These are phyloP conservation scores for Trichomonas vaginalis DNA, from an alignment of 208 protist species.

Conservation along the genomic window DNA sequence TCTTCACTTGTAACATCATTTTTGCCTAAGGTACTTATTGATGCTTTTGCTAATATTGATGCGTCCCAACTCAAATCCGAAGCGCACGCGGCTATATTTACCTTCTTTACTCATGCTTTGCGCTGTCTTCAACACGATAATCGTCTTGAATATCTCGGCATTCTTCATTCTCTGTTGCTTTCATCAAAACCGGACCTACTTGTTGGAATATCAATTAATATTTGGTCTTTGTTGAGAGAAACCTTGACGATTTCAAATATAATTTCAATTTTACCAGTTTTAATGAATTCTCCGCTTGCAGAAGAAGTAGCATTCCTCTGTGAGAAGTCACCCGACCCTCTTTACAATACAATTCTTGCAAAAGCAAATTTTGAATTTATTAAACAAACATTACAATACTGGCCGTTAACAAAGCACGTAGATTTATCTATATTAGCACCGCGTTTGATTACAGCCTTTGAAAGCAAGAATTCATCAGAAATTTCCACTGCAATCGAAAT, in stretches of 20 bases:
- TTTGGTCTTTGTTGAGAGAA: neutral
- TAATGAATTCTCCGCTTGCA: neutral
- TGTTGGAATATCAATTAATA: neutral
- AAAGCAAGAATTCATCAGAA: neutral
- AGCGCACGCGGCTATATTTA: neutral
- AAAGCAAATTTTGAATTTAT: neutral
- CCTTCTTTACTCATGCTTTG: neutral
- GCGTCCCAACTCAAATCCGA: neutral
- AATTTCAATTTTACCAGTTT: neutral
- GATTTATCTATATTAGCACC: neutral
- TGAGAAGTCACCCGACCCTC: neutral
- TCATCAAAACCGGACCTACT: neutral
- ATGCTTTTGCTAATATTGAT: neutral
- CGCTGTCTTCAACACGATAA: neutral
- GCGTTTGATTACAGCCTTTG: neutral
- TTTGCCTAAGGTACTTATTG: neutral
- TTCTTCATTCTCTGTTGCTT: neutral
- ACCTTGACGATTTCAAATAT: neutral
- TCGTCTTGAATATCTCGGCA: neutral
- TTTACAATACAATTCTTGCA: neutral
- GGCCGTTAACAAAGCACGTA: neutral
- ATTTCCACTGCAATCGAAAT: neutral
- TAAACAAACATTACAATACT: neutral
- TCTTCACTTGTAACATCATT: neutral
- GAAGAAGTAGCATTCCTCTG: neutral